Evolutionary conservation across 495 filamentous ascomycete species (phyloP).

Genomic region (Aspergillus ostianus): DNA sequence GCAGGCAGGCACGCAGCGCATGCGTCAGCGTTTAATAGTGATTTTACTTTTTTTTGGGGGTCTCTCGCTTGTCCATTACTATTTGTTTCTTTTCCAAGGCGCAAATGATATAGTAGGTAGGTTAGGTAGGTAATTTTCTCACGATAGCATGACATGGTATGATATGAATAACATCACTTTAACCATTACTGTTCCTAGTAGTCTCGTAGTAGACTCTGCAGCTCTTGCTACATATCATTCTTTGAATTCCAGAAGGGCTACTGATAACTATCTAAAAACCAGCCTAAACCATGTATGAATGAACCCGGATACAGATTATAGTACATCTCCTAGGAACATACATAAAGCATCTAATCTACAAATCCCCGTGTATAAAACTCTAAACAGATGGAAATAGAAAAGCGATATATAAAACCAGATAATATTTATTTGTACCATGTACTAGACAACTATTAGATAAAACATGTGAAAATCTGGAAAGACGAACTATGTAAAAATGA

Average conservation of each 20-base stretch:
- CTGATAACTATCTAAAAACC: too few relatives aligned
- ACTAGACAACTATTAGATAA: background rate
- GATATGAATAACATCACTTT: background rate
- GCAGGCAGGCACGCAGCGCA: background rate
- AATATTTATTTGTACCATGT: background rate
- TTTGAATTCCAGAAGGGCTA: too few relatives aligned
- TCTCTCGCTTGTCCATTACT: background rate
- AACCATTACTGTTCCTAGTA: background rate
- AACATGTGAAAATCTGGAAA: background rate
- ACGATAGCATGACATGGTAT: background rate
- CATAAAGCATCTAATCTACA: too few relatives aligned
- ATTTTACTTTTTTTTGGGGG: conserved; percentile 9
- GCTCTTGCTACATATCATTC: too few relatives aligned
- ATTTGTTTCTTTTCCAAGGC: background rate
- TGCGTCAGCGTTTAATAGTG: background rate
- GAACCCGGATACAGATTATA: too few relatives aligned
- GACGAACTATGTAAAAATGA: background rate
- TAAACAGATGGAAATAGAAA: too few relatives aligned
- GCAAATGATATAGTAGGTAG: background rate
- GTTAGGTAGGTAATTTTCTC: background rate
- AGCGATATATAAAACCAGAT: background rate
- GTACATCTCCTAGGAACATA: too few relatives aligned
- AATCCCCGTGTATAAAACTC: too few relatives aligned
- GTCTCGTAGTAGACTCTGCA: too few relatives aligned
- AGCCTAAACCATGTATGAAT: too few relatives aligned